Base-by-base conservation (phyloP, 768 basidiomycete species). In the Vishniacozyma victoriae region DNA sequence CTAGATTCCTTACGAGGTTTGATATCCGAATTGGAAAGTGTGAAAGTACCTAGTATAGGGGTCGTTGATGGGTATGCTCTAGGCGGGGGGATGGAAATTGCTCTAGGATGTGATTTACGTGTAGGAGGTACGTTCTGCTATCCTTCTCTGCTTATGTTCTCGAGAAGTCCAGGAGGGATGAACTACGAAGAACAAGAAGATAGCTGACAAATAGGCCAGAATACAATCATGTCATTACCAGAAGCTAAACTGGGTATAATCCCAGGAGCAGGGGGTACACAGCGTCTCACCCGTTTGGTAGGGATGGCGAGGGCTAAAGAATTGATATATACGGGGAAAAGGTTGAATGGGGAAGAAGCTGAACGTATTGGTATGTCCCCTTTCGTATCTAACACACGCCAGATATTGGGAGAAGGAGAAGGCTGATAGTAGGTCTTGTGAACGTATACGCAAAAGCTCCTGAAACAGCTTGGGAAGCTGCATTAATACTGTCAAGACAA, bases 221-320 rank as follows among this genome's bases (percentile, higher is more conserved):
- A 58, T 12, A 82, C 83, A 44, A 90, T 89, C 73, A 85, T 96
- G 41, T 88, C 90, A 5, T 74, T 96, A 6, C 89, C 91, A 7
- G 93, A 99, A 71, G 87, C 95, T 69, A 91, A 87, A 69, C 78
- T 96, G 24, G 93, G 91, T 41, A 84, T 88, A 52, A 93, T 96
- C 63, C 91, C 92, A 15, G 92, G 92, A 3, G 90, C 86, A 11
- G 93, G 92, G 19, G 92, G 92, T 5, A 89, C 90, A 1, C 92
- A 96, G 66, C 84, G 92, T 29, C 81, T 95, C 45, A 81, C 86
- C 11, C 82, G 77, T 54, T 77, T 84, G 7, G 78, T 96, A 50
- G 93, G 93, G 26, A 92, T 90, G 72, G 86, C 90, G 6, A 82
- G 85, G 54, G 79, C 91, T 16, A 97, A 95, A 89, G 93, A 97